Evolutionary conservation across 345 rosid genomes (phyloP).

Genomic region (Lepidium sativum): DNA sequence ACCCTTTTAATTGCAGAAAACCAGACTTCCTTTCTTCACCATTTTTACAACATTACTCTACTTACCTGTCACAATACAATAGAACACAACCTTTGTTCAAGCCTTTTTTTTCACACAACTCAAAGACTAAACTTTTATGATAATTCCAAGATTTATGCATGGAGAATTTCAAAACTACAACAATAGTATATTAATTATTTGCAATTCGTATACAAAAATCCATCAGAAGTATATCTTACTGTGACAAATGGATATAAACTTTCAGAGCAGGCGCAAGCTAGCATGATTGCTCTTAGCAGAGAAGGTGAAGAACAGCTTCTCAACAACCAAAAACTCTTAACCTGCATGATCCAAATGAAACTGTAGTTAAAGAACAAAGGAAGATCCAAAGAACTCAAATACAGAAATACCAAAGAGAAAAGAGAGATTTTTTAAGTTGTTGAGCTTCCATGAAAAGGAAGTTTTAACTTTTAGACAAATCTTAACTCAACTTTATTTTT

Average conservation of each 20-base stretch:
- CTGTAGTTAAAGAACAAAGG: neutral
- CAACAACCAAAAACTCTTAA: neutral
- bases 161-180: neutral
- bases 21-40: conserved; percentile 97
- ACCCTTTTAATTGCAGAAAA: conserved; percentile 85
- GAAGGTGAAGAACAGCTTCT: neutral
- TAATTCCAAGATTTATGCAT: conserved; percentile 17
- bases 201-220: neutral
- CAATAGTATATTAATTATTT: neutral
- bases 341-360: conserved; percentile 15
- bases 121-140: conserved; percentile 5
- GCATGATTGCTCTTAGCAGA: conserved; percentile 3
- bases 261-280: neutral
- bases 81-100: neutral
- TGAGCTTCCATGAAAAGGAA: conserved; percentile 32
- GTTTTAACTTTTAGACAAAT: conserved; percentile 24
- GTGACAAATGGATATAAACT: neutral
- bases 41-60: conserved; percentile 61
- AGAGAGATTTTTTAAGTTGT: conserved; percentile 12
- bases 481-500: conserved; percentile 14
- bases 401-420: conserved; percentile 19
- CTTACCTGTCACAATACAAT: conserved; percentile 32
- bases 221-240: neutral
- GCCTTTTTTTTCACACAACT: neutral
- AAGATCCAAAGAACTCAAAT: conserved; percentile 19